These are phyloP conservation scores for Cryptosporidium ubiquitum DNA, from an alignment of 169 alveolate genomes.

Conservation along the genomic window DNA sequence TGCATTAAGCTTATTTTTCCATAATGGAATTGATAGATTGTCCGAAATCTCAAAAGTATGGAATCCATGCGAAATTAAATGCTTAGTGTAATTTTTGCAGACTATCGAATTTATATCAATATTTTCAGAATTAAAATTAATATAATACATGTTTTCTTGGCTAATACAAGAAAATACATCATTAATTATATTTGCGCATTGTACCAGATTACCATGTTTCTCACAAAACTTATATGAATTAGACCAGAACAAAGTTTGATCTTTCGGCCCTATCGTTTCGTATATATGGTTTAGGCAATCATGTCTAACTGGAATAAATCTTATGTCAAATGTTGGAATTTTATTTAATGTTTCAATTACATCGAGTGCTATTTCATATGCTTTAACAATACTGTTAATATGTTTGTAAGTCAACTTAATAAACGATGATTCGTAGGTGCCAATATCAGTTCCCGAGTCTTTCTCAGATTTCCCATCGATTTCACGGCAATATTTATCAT, in stretches of 20 bases:
- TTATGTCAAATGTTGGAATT: constrained; percentile 65
- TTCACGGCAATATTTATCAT: not conserved
- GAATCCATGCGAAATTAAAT: constrained; percentile 13
- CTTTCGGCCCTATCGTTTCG: constrained; percentile 22
- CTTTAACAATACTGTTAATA: constrained; percentile 49
- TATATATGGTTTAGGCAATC: constrained; percentile 49
- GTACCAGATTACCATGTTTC: constrained; percentile 26
- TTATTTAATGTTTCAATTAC: constrained; percentile 35
- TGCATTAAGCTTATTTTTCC: constrained; percentile 19
- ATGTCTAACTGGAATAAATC: constrained; percentile 55
- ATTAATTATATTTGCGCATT: constrained; percentile 35
- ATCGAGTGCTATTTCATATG: constrained; percentile 72
- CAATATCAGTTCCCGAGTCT: not conserved
- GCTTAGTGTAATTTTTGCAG: not conserved
- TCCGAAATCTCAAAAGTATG: constrained; percentile 10
- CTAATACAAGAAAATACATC: constrained; percentile 32
- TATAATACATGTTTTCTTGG: constrained; percentile 8
- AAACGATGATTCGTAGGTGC: not conserved
- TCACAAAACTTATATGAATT: constrained; percentile 52
- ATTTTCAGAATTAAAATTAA: constrained; percentile 5
- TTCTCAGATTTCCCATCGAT: not conserved
- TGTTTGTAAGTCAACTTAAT: constrained; percentile 33
- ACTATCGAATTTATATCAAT: not conserved
- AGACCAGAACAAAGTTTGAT: not conserved
- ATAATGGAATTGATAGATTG: constrained; percentile 7